phyloP scores from a whole-genome alignment of 768 basidiomycete species.

The Leccinum subtestaceum region DNA sequence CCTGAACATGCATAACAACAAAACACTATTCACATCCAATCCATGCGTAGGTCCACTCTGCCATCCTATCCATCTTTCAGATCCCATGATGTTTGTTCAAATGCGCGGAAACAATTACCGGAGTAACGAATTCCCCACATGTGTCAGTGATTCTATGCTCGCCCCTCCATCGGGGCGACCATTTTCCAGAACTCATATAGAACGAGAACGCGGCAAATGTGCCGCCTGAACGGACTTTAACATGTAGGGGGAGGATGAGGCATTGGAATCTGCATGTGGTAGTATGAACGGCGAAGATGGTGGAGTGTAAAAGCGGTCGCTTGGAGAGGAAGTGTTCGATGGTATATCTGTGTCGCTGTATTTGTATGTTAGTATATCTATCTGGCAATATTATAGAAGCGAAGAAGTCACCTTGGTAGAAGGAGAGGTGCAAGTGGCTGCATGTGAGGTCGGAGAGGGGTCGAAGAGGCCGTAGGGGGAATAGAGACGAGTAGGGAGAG shows the following conservation, averaged over 20 bases:
- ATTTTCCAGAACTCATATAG: neutral
- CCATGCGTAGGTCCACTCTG: neutral
- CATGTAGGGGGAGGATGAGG: neutral
- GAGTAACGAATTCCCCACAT: neutral
- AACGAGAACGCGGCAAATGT: neutral
- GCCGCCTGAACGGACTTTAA: neutral
- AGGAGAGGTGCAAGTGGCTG: no score
- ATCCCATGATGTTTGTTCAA: neutral
- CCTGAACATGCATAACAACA: neutral
- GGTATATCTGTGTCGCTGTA: neutral
- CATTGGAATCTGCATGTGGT: neutral
- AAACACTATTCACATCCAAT: neutral
- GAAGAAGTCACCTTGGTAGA: no score
- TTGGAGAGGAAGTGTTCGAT: neutral
- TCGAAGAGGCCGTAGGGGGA: no score
- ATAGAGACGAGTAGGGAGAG: no score
- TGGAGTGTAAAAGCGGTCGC: neutral
- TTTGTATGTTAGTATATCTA: neutral
- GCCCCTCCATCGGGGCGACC: neutral
- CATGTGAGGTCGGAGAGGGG: no score
- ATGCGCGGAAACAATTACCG: neutral
- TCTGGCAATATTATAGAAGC: neutral
- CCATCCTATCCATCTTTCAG: neutral
- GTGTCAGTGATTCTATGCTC: neutral
- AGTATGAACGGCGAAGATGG: neutral